Conservation (phyloP, 768 basidiomycete species). For the Leccinum obscurum region DNA sequence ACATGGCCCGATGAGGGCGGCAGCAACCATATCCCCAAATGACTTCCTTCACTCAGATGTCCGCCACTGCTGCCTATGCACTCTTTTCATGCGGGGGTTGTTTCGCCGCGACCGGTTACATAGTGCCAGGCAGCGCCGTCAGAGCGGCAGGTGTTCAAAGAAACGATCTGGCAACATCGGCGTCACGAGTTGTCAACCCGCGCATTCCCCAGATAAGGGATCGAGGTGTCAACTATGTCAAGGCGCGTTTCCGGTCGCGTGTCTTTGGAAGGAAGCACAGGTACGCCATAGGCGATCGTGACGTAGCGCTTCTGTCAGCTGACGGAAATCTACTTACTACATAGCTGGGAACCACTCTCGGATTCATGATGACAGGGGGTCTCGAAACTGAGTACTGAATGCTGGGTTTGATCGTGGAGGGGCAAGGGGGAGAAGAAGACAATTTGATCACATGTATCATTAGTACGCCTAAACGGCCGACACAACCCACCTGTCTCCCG, state of each 20-base stretch:
- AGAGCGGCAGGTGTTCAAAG: not conserved
- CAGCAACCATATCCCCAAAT: not conserved
- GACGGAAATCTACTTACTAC: not conserved
- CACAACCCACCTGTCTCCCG: not conserved
- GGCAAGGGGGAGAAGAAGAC: not conserved
- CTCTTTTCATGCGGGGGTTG: conserved; percentile 8
- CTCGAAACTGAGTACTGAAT: not conserved
- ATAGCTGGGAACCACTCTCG: not conserved
- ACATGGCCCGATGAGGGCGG: not conserved
- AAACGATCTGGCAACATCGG: not conserved
- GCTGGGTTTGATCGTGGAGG: not conserved
- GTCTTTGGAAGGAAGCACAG: not conserved
- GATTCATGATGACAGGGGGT: not conserved
- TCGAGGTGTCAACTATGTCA: not conserved
- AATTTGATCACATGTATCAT: not conserved
- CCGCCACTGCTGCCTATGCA: not conserved
- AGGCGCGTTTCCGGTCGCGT: not conserved
- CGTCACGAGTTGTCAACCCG: not conserved
- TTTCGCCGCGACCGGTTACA: not conserved
- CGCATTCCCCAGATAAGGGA: not conserved
- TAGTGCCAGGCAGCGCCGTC: not conserved
- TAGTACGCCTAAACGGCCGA: not conserved
- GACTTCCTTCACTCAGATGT: not conserved
- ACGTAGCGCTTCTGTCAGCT: not conserved
- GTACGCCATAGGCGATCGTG: not conserved